phyloP scores from a whole-genome alignment of 768 basidiomycete species.

The Psilocybe subaeruginosa region DNA sequence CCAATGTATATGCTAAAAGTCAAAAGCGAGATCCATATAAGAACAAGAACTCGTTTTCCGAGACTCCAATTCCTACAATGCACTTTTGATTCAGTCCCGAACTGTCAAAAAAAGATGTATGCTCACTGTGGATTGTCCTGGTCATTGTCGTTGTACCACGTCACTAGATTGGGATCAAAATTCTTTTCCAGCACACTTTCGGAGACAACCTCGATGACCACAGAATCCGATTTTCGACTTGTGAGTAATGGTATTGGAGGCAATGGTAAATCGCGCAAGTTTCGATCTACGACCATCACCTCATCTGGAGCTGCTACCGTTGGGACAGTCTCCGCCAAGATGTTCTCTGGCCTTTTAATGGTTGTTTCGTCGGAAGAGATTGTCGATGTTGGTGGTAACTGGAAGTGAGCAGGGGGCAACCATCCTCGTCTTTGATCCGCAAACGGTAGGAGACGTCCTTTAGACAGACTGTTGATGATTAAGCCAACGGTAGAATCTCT shows the following conservation, averaged over 20 bases:
- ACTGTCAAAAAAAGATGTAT: not conserved
- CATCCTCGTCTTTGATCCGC: not conserved
- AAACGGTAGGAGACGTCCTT: not conserved
- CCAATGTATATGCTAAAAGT: conserved; percentile 8
- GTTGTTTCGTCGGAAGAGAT: not conserved
- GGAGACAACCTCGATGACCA: not conserved
- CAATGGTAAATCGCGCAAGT: not conserved
- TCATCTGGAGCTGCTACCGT: not conserved
- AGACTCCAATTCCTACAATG: conserved; percentile 4
- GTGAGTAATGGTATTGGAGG: not conserved
- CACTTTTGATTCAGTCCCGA: not conserved
- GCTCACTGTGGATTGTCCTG: conserved; percentile 5
- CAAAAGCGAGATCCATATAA: conserved; percentile 1
- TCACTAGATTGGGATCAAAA: conserved; percentile 2
- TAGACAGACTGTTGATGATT: not conserved
- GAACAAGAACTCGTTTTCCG: not conserved
- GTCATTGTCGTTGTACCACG: conserved; percentile 6
- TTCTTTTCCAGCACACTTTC: not conserved
- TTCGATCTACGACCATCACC: not conserved
- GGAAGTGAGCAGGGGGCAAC: not conserved
- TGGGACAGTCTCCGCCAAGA: not conserved
- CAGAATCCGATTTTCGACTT: not conserved
- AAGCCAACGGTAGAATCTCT: conserved; percentile 3
- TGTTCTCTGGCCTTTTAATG: not conserved
- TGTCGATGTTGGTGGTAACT: not conserved